Percentiles rank a stretch among this genome's conserved stretches.
Evolutionary conservation across 2,329 filamentous ascomycete genomes (phyloP).

Genomic region (Cytospora leucostoma): DNA sequence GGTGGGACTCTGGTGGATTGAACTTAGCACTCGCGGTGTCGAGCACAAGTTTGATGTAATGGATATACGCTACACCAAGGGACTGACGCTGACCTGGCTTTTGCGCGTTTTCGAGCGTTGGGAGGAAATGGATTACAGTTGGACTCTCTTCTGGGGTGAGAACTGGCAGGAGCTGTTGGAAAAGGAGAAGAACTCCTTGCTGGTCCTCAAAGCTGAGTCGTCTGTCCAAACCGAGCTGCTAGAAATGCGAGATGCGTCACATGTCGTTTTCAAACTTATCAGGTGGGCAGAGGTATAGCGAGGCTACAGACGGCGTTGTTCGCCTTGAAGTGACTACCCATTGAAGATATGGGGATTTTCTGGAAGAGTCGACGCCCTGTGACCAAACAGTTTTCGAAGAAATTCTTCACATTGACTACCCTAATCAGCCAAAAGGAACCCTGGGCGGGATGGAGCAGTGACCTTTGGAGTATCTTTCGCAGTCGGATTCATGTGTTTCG

Average conservation of each 20-base stretch:
- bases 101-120: neutral
- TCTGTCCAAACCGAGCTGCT: neutral
- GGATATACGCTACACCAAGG: neutral
- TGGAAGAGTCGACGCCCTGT: no score
- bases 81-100: neutral
- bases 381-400: no score
- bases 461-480: no score
- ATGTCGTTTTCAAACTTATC: conserved; percentile 4
- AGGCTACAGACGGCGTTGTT: no score
- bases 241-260: conserved; percentile 3
- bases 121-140: neutral
- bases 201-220: conserved; percentile 2
- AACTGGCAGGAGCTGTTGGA: neutral
- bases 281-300: neutral
- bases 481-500: no score
- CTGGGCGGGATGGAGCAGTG: no score
- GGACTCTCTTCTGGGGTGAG: conserved; percentile 5
- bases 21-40: conserved; percentile 6
- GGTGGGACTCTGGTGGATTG: conserved; percentile 20
- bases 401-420: no score
- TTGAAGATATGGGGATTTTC: no score
- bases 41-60: neutral
- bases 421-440: no score
- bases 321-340: no score
- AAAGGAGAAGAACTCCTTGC: conserved; percentile 4